Percentiles rank a stretch among this genome's conserved stretches.
Evolutionary conservation across 2,329 filamentous ascomycete genomes (phyloP).

Genomic region (Cyphellophora europaea): DNA sequence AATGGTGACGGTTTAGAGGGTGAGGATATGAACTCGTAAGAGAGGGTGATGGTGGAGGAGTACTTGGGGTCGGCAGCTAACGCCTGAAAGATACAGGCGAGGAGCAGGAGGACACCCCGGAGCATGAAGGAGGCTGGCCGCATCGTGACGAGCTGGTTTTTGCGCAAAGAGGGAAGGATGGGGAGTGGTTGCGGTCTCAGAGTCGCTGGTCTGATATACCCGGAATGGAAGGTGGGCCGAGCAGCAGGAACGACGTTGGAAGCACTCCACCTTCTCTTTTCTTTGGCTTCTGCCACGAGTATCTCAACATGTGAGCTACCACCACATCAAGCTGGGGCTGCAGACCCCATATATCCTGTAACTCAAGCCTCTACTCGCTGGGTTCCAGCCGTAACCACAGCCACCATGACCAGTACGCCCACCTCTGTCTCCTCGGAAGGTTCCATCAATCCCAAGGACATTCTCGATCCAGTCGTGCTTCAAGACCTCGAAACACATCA

Average conservation of each 20-base stretch:
- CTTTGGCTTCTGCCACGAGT: too few species aligned
- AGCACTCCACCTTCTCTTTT: too few species aligned
- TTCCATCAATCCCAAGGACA: slow-evolving; percentile 13
- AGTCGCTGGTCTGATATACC: not conserved
- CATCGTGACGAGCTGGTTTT: too few species aligned
- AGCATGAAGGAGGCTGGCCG: not conserved
- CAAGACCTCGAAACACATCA: slow-evolving; percentile 17
- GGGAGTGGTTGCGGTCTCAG: not conserved
- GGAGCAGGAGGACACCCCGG: slow-evolving; percentile 6
- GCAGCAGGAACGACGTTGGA: too few species aligned
- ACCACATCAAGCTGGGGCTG: too few species aligned
- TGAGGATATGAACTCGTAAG: slow-evolving; percentile 17
- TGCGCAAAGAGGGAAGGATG: too few species aligned
- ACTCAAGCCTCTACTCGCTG: too few species aligned
- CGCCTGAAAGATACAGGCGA: slow-evolving; percentile 4
- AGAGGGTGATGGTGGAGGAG: slow-evolving; percentile 16
- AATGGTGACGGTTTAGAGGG: slow-evolving; percentile 17
- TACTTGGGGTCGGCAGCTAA: slow-evolving; percentile 6
- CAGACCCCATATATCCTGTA: too few species aligned
- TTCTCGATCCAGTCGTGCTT: slow-evolving; percentile 16
- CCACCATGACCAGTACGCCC: not conserved
- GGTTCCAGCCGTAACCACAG: too few species aligned
- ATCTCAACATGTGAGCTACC: too few species aligned
- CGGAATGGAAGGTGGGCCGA: too few species aligned
- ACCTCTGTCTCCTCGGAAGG: not conserved